A percentile compares a stretch with the other conserved stretches of the same genome.
Evolutionary conservation across 768 basidiomycete genomes (phyloP).

Genomic region (Melanogaster broomeanus): DNA sequence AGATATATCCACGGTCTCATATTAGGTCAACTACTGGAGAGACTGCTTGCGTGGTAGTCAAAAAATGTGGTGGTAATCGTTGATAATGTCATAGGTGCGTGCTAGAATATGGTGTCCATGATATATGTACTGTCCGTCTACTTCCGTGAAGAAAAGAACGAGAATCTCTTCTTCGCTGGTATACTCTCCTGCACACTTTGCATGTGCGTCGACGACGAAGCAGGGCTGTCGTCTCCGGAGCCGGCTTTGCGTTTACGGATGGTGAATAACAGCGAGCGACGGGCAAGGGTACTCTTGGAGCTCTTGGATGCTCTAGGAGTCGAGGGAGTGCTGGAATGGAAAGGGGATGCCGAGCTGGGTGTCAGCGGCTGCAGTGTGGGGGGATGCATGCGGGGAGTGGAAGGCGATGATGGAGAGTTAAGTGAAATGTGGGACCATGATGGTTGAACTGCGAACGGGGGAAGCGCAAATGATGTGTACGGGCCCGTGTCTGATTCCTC

Average conservation of each 20-base stretch:
- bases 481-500: slow-evolving; percentile 36
- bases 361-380: slow-evolving; percentile 30
- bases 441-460: slow-evolving; percentile 24
- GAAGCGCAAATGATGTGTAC: slow-evolving; percentile 32
- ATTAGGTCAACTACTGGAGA: no score
- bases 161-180: slow-evolving; percentile 28
- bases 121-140: slow-evolving; percentile 15
- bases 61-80: slow-evolving; percentile 11
- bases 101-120: slow-evolving; percentile 10
- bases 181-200: slow-evolving; percentile 10
- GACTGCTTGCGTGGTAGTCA: slow-evolving; percentile 18
- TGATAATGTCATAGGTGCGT: slow-evolving; percentile 17
- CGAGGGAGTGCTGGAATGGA: slow-evolving; percentile 33
- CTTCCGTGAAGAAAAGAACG: slow-evolving; percentile 33
- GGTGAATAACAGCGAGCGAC: slow-evolving; percentile 31
- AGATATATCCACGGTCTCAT: no score
- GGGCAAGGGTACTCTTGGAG: slow-evolving; percentile 26
- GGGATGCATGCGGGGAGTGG: slow-evolving; percentile 22
- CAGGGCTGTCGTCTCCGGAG: slow-evolving; percentile 21
- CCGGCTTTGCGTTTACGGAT: slow-evolving; percentile 28
- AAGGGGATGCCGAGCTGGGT: slow-evolving; percentile 31
- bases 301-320: slow-evolving; percentile 25
- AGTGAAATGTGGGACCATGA: slow-evolving; percentile 22
- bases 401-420: slow-evolving; percentile 18
- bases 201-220: slow-evolving; percentile 22